Evolutionary conservation across 164 flowering plant genomes (phyloP).

Genomic region (Piper longum): DNA sequence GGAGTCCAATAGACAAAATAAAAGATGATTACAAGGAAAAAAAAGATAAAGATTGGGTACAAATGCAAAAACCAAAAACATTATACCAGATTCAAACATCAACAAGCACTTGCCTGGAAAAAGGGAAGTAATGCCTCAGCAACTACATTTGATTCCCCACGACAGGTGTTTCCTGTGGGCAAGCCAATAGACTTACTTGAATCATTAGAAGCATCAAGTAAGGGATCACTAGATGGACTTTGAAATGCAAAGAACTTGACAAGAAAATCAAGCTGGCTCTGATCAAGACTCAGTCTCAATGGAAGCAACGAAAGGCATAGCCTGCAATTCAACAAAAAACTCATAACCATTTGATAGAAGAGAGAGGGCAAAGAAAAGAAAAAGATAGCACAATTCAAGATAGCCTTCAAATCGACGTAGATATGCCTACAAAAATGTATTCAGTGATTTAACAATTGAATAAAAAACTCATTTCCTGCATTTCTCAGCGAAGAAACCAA

Average conservation of each 20-base stretch:
- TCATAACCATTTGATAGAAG: neutral
- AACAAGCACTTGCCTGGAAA: constrained; percentile 62
- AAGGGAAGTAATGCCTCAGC: constrained; percentile 93
- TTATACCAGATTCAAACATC: neutral
- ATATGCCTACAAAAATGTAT: too few relatives aligned
- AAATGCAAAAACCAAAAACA: neutral
- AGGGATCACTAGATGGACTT: constrained; percentile 21
- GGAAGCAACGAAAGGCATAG: constrained; percentile 64
- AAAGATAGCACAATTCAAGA: neutral
- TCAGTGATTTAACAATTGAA: too few relatives aligned
- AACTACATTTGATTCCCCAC: constrained; percentile 26
- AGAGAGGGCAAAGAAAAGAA: neutral
- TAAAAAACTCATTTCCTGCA: too few relatives aligned
- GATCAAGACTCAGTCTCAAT: constrained; percentile 81
- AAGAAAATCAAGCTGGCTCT: constrained; percentile 88
- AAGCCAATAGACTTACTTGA: constrained; percentile 18
- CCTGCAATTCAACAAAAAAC: constrained; percentile 25
- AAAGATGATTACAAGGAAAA: neutral
- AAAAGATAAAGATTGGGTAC: neutral
- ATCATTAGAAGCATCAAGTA: constrained; percentile 22
- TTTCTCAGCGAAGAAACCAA: neutral
- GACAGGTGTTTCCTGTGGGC: constrained; percentile 10
- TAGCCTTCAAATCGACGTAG: too few relatives aligned
- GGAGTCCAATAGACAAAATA: neutral
- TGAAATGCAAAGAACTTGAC: constrained; percentile 50